Evolutionary conservation across 306 rosid species (phyloP).

Genomic region (Quercus robur): DNA sequence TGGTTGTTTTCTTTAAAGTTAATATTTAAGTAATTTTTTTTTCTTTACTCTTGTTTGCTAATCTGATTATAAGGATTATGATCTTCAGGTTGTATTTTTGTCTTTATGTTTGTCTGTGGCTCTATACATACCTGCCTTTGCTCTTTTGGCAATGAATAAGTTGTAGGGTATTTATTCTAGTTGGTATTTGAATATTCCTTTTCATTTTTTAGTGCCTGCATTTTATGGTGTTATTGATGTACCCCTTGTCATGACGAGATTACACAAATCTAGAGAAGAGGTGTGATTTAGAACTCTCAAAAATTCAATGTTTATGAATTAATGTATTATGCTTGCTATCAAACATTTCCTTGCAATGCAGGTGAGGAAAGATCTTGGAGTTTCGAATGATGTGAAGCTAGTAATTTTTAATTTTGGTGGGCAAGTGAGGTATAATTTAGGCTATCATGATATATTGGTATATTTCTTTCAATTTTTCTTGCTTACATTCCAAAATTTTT

Average conservation of each 20-base stretch:
- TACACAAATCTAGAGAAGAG: slow-evolving; percentile 85
- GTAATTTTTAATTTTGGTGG: slow-evolving; percentile 97
- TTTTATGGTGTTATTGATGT: slow-evolving; percentile 89
- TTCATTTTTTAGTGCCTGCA: slow-evolving; percentile 74
- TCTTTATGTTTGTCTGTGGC: no score
- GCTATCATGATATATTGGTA: slow-evolving; percentile 7
- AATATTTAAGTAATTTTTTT: no score
- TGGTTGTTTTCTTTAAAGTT: no score
- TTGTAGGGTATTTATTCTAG: no score
- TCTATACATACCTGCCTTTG: no score
- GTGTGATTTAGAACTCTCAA: slow-evolving; percentile 29
- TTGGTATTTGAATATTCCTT: background rate
- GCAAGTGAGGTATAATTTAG: slow-evolving; percentile 56
- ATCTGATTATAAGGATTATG: no score
- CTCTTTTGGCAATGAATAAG: no score
- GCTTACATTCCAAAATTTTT: background rate
- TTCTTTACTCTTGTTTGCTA: no score
- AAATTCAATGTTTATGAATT: slow-evolving; percentile 16
- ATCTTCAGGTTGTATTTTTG: no score
- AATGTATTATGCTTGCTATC: slow-evolving; percentile 7
- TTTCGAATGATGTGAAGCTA: slow-evolving; percentile 63
- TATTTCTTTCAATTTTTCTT: no score
- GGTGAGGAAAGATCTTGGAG: slow-evolving; percentile 82
- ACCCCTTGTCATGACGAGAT: slow-evolving; percentile 88
- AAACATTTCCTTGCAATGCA: slow-evolving; percentile 28